Conservation (phyloP, 2,329 filamentous ascomycete genomes). For the Dothistroma pini region DNA sequence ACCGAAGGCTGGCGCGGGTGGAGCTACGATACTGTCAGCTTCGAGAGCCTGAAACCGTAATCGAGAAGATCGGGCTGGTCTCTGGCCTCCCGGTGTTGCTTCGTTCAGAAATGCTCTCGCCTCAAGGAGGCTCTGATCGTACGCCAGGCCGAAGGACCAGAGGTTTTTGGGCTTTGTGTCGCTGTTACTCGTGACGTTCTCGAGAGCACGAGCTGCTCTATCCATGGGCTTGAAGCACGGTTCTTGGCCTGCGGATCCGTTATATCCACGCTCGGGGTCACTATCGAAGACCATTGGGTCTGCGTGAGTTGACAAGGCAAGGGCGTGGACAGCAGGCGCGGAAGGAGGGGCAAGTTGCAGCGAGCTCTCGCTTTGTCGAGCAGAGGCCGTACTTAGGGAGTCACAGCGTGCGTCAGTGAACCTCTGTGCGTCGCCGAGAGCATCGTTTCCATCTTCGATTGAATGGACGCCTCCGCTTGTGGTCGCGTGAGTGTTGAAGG, state of each 20-base stretch:
- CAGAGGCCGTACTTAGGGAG: neutral
- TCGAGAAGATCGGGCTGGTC: neutral
- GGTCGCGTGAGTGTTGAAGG: neutral
- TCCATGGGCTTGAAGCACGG: too few relatives aligned
- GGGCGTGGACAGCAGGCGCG: neutral
- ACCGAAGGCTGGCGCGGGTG: neutral
- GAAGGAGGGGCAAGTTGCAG: neutral
- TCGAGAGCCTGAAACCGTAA: neutral
- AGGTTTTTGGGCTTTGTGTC: neutral
- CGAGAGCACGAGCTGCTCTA: too few relatives aligned
- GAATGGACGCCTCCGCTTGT: neutral
- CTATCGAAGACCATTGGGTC: neutral
- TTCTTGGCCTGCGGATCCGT: neutral
- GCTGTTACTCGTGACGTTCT: neutral
- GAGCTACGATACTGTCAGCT: neutral
- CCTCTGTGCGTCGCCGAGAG: neutral
- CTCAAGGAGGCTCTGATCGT: neutral
- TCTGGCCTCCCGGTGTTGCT: neutral
- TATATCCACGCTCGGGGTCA: neutral
- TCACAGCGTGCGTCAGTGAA: neutral
- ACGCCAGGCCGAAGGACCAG: neutral
- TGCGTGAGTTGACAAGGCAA: neutral
- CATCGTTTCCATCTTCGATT: neutral
- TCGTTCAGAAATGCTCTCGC: neutral
- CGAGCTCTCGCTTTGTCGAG: neutral